phyloP scores from a whole-genome alignment of 2,329 filamentous ascomycete genomes.

The Fusarium illudens region DNA sequence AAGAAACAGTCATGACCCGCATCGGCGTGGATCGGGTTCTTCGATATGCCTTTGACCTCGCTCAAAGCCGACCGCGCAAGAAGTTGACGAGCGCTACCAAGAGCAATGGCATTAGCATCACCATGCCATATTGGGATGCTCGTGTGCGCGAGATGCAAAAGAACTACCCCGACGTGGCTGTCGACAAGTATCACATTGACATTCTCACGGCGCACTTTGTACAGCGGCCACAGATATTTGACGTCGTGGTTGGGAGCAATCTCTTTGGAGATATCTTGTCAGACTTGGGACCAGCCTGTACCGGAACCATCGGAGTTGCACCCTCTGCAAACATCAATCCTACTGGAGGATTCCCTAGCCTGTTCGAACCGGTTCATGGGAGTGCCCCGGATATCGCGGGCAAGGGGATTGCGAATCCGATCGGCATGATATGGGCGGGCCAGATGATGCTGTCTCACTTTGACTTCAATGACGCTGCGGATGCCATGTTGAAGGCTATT shows the following conservation, averaged over 20 bases:
- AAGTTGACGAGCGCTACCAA: slow-evolving; percentile 72
- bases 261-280: slow-evolving; percentile 73
- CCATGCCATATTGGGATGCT: slow-evolving; percentile 75
- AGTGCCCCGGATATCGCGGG: slow-evolving; percentile 77
- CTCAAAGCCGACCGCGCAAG: slow-evolving; percentile 64
- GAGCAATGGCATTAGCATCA: slow-evolving; percentile 71
- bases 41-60: slow-evolving; percentile 70
- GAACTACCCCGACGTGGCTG: slow-evolving; percentile 65
- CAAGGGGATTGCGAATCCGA: slow-evolving; percentile 76
- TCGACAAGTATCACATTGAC: slow-evolving; percentile 74
- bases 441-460: slow-evolving; percentile 63
- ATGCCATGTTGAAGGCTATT: slow-evolving; percentile 67
- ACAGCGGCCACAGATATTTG: slow-evolving; percentile 64
- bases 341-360: slow-evolving; percentile 56
- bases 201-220: slow-evolving; percentile 73
- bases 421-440: slow-evolving; percentile 76
- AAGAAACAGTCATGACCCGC: slow-evolving; percentile 70
- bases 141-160: slow-evolving; percentile 62
- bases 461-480: slow-evolving; percentile 46
- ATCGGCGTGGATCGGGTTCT: slow-evolving; percentile 68
- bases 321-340: slow-evolving; percentile 76
- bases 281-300: slow-evolving; percentile 74
- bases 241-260: slow-evolving; percentile 72
- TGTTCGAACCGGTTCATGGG: slow-evolving; percentile 76
- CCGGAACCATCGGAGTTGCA: slow-evolving; percentile 77